Evolutionary conservation across 208 protist species (phyloP), one percentile per base, ranked within the genome.

Genomic region (Acanthamoeba culbertsoni): DNA sequence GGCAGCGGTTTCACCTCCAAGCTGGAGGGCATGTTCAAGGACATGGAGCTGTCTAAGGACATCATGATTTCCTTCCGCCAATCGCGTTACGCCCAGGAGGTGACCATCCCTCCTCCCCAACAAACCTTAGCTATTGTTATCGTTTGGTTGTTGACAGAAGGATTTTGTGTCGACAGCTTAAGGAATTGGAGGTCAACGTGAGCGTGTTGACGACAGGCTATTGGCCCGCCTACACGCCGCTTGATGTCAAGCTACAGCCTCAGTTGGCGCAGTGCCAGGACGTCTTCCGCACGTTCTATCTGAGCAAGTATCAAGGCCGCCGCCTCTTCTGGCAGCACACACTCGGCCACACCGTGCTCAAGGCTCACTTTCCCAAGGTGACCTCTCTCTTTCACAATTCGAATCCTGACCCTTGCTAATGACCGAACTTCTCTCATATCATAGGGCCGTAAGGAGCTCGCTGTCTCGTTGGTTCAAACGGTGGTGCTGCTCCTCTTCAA

Each of bases 21-120:
- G 94, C 97, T 99, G 35, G 98, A 99, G 95, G 98, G 98, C 37
- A 99, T 99, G 98, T 98, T 98, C 77, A 98, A 98, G 90, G 97
- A 98, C 90, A 93, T 98, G 7, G 97, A 98, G 12, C 55, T 98
- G 37, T 96, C 94, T 3, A 57, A 82, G 1, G 96, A 98, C 26
- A 82, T 97, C 37, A 96, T 96, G 92, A 48, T n/a, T 18, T 84
- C 62, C n/a, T 93, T 93, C 68, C 62, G 88, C 18, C 88, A 93
- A 43, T 51, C 51, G 7, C 65, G 62, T 14, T 40, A 63, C 12
- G 45, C 73, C 26, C 73, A 86, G 26, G 73, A 86, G 73, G 73
- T 86, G 26, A n/a, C 23, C 37, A 82, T 46, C 20, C 42, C 20
- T 31, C 46, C n/a, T 62, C 18, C 18, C 73, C 40, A 45, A 31